These are phyloP conservation scores for Camelina neglecta DNA, from an alignment of 345 rosid genomes.

Conservation along the genomic window DNA sequence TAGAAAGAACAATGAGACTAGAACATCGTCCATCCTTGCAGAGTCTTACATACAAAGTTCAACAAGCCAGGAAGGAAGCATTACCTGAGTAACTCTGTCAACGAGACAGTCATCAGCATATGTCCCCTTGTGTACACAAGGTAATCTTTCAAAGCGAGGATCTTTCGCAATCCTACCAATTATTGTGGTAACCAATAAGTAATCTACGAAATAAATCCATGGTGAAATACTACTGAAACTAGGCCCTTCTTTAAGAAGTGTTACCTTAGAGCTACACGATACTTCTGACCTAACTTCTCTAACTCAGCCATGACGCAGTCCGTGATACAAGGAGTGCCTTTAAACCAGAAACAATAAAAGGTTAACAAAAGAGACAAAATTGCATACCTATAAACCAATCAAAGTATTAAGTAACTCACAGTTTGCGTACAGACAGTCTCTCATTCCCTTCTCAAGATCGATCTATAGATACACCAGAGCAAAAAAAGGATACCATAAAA, in stretches of 20 bases:
- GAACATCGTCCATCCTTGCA: background rate
- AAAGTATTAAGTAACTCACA: conserved; percentile 58
- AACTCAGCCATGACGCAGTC: conserved; percentile 99
- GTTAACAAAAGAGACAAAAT: conserved; percentile 7
- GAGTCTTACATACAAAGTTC: background rate
- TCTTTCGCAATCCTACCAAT: conserved; percentile 86
- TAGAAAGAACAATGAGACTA: background rate
- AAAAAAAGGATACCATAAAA: conserved; percentile 1
- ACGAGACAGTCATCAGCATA: conserved; percentile 99
- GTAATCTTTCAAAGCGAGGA: conserved; percentile 89
- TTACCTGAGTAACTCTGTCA: conserved; percentile 86
- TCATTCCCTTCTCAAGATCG: conserved; percentile 95
- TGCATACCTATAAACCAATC: conserved; percentile 1
- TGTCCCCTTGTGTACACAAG: conserved; percentile 92
- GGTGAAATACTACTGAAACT: background rate
- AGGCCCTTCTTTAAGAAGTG: background rate
- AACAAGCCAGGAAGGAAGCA: background rate
- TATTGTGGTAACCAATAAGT: background rate
- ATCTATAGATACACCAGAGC: conserved; percentile 50
- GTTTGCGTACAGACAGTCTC: conserved; percentile 93
- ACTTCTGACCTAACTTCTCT: conserved; percentile 93
- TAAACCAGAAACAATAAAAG: conserved; percentile 27
- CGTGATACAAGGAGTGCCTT: conserved; percentile 96
- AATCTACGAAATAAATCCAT: background rate
- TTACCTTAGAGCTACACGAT: conserved; percentile 93